Conservation (phyloP, 1,139 yeast genomes). For the Geotrichum macrosporum region DNA sequence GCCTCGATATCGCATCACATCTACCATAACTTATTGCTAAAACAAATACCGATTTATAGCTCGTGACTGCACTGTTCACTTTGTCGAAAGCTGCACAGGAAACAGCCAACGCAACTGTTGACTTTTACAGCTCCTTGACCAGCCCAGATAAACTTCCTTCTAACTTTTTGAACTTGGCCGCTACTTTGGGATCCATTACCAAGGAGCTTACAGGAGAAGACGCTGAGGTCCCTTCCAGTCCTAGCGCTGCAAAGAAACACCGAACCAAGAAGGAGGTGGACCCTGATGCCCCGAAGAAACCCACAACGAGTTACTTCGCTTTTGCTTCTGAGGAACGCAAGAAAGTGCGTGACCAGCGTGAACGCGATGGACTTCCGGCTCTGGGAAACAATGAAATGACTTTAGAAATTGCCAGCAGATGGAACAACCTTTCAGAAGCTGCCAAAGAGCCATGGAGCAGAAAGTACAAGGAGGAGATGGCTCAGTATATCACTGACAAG, state of each 20-base stretch:
- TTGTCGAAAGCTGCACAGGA: conserved; percentile 77
- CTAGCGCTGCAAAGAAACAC: conserved; percentile 39
- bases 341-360: conserved; percentile 58
- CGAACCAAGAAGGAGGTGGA: conserved; percentile 35
- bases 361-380: conserved; percentile 53
- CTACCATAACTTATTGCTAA: too few relatives aligned
- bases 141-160: conserved; percentile 11
- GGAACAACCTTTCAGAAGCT: conserved; percentile 63
- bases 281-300: conserved; percentile 51
- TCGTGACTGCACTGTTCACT: conserved; percentile 73
- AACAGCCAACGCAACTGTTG: conserved; percentile 72
- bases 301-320: conserved; percentile 73
- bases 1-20: too few relatives aligned
- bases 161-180: conserved; percentile 29
- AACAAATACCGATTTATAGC: too few relatives aligned
- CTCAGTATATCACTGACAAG: conserved; percentile 58
- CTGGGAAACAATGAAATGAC: conserved; percentile 73
- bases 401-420: conserved; percentile 67
- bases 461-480: conserved; percentile 62
- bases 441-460: conserved; percentile 76
- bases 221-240: too few relatives aligned
- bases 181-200: conserved; percentile 30
- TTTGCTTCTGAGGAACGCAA: conserved; percentile 47
- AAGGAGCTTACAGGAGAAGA: conserved; percentile 19
- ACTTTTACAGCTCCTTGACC: conserved; percentile 52